A percentile compares a stretch with the other conserved stretches of the same genome.
Evolutionary conservation across 805 yeast species (phyloP).

Genomic region (Nakazawaea sp.): DNA sequence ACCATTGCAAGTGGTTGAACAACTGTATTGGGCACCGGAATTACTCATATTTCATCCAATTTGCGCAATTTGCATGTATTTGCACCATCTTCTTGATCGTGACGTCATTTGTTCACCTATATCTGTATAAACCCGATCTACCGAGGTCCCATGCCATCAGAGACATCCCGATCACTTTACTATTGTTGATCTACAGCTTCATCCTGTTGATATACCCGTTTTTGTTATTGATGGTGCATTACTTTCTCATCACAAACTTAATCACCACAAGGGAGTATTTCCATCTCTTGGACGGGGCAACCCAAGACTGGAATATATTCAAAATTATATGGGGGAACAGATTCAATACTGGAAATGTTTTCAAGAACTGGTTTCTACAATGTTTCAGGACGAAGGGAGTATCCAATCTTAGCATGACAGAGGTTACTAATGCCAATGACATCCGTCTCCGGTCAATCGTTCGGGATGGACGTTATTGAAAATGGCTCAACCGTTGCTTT

Average conservation of each 20-base stretch:
- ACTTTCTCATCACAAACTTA: conserved; percentile 45
- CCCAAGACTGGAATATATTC: conserved; percentile 10
- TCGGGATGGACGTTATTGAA: too few species aligned
- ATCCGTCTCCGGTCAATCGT: too few species aligned
- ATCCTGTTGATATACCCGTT: conserved; percentile 49
- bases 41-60: conserved; percentile 53
- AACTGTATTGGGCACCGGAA: conserved; percentile 75
- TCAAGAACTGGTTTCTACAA: conserved; percentile 25
- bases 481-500: too few species aligned
- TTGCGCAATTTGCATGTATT: conserved; percentile 32
- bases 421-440: conserved; percentile 27
- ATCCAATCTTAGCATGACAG: conserved; percentile 25
- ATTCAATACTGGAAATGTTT: conserved; percentile 25
- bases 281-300: conserved; percentile 22
- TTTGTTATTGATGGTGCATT: conserved; percentile 45
- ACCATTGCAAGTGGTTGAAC: conserved; percentile 66
- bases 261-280: conserved; percentile 72
- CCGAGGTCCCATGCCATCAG: conserved; percentile 16
- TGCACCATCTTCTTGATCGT: conserved; percentile 21
- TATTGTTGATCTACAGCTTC: conserved; percentile 44
- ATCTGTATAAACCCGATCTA: conserved; percentile 12
- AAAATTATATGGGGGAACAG: conserved; percentile 29
- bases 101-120: conserved; percentile 26
- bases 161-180: conserved; percentile 34
- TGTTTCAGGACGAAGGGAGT: conserved; percentile 33